Evolutionary conservation across 192 early-diverging fungal species (phyloP).

Genomic region (Coemansia sp.): DNA sequence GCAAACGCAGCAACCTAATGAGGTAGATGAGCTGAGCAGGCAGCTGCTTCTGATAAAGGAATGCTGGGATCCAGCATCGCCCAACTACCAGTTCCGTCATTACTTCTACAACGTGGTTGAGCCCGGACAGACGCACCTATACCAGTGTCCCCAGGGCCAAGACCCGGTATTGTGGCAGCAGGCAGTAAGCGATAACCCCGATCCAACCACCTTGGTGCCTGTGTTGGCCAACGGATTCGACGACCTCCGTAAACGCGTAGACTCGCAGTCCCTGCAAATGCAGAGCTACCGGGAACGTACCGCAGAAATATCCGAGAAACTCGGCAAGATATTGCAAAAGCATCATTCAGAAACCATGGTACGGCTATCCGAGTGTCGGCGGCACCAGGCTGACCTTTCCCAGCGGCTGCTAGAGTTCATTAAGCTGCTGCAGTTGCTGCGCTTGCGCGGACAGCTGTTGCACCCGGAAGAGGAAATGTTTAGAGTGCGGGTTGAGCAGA

Average conservation of each 20-base stretch:
- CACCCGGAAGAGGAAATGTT: conserved; percentile 81
- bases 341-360: conserved; percentile 71
- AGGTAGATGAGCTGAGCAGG: conserved; percentile 57
- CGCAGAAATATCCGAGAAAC: conserved; percentile 60
- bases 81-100: conserved; percentile 82
- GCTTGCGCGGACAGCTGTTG: conserved; percentile 78
- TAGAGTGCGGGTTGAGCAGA: conserved; percentile 67
- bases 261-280: conserved; percentile 67
- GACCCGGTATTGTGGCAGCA: conserved; percentile 76
- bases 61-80: conserved; percentile 74
- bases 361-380: conserved; percentile 74
- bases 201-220: conserved; percentile 85
- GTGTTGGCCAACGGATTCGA: conserved; percentile 88
- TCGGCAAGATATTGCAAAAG: conserved; percentile 60
- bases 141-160: conserved; percentile 68
- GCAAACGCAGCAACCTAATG: conserved; percentile 14
- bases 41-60: conserved; percentile 66
- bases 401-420: conserved; percentile 82
- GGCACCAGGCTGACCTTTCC: conserved; percentile 72
- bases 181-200: conserved; percentile 83
- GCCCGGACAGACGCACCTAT: conserved; percentile 75
- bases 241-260: conserved; percentile 83
- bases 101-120: conserved; percentile 96
- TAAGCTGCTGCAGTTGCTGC: conserved; percentile 80
- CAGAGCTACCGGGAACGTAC: conserved; percentile 72